A percentile compares a stretch with the other conserved stretches of the same genome.
Conservation (phyloP, 805 yeast species). For the Huiozyma naganishii region DNA sequence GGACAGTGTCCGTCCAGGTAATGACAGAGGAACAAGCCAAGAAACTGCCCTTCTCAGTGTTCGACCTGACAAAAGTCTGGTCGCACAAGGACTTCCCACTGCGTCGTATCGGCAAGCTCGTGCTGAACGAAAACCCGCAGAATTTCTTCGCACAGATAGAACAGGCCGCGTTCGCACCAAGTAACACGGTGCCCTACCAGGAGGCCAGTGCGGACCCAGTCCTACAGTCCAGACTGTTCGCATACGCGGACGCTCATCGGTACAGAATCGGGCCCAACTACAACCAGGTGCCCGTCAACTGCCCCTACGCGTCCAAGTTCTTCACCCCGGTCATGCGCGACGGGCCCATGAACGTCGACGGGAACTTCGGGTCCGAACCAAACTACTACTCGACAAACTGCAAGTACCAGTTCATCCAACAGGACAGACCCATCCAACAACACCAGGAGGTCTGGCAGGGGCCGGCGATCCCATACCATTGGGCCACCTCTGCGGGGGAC, state of each 20-base stretch:
- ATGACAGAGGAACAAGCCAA: conserved; percentile 80
- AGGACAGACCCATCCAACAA: conserved; percentile 35
- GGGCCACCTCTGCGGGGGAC: conserved; percentile 55
- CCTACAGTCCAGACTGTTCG: conserved; percentile 68
- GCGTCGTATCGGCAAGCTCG: conserved; percentile 73
- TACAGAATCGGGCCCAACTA: conserved; percentile 68
- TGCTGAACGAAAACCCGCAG: conserved; percentile 71
- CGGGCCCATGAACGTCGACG: conserved; percentile 62
- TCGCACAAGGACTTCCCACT: conserved; percentile 79
- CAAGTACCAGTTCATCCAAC: conserved; percentile 24
- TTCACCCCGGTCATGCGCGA: conserved; percentile 72
- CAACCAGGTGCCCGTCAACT: conserved; percentile 79
- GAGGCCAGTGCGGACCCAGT: conserved; percentile 81
- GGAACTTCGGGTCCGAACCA: conserved; percentile 69
- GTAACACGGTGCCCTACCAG: conserved; percentile 75
- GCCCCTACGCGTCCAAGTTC: conserved; percentile 51
- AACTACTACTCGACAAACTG: conserved; percentile 53
- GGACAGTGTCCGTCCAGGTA: conserved; percentile 78
- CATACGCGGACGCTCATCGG: conserved; percentile 80
- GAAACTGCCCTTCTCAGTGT: conserved; percentile 66
- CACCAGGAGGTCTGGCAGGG: conserved; percentile 77
- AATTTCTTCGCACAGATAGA: conserved; percentile 84
- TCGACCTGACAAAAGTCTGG: conserved; percentile 89
- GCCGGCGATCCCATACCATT: conserved; percentile 76
- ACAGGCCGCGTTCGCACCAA: conserved; percentile 78